Conservation (phyloP, 73 alveolate species). For the Blepharisma stoltei region DNA sequence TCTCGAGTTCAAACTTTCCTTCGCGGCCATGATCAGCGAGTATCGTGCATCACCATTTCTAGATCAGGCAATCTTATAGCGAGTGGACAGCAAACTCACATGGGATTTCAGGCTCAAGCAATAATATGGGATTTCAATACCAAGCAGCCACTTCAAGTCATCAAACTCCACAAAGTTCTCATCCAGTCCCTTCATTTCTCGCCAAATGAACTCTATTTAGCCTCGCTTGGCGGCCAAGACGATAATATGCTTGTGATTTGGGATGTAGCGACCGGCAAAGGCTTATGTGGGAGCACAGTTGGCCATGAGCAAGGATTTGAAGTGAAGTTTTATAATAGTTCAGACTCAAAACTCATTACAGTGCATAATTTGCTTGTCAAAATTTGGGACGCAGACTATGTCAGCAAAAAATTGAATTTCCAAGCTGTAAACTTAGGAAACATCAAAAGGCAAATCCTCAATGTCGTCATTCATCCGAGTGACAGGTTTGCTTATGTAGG, state of each 20-base stretch:
- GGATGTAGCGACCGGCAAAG: constrained; percentile 91
- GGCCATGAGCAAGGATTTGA: constrained; percentile 81
- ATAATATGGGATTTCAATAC: constrained; percentile 87
- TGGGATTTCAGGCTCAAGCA: constrained; percentile 92
- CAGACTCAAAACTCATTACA: constrained; percentile 73
- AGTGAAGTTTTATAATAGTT: constrained; percentile 70
- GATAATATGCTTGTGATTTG: constrained; percentile 87
- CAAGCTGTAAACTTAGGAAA: constrained; percentile 64
- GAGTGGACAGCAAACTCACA: constrained; percentile 83
- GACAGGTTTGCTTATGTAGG: constrained; percentile 80
- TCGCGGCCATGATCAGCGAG: constrained; percentile 80
- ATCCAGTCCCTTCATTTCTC: constrained; percentile 81
- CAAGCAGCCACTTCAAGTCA: constrained; percentile 70
- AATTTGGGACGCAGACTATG: constrained; percentile 69
- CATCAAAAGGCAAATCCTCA: constrained; percentile 58
- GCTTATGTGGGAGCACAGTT: constrained; percentile 81
- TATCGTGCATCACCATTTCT: constrained; percentile 78
- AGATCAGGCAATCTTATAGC: constrained; percentile 84
- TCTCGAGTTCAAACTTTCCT: constrained; percentile 52
- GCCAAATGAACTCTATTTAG: constrained; percentile 77
- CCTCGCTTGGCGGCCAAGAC: constrained; percentile 89
- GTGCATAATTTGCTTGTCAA: constrained; percentile 78
- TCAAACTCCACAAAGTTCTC: constrained; percentile 81
- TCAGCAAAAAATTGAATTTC: constrained; percentile 55
- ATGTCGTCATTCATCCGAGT: constrained; percentile 71